Base-by-base conservation (phyloP, 2,329 filamentous ascomycete species). In the Periconia sp. region DNA sequence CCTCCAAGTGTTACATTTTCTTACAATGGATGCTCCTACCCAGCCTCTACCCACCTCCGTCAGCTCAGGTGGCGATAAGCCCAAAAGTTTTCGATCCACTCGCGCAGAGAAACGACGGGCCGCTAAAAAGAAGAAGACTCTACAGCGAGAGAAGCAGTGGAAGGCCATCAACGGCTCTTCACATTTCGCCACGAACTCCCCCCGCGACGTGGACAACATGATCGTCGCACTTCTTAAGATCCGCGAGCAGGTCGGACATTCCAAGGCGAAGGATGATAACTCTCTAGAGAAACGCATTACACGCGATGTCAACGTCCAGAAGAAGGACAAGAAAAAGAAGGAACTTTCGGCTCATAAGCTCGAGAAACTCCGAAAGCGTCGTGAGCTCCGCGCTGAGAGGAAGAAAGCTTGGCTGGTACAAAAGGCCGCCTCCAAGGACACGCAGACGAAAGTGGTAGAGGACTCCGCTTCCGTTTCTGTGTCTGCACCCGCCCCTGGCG, bases 321-420 rank as follows among this genome's bases (percentile, higher is more conserved):
- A 21, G 29, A 28, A 43, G 17, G 40, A 42, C 3, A 11, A 16
- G 17, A 37, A 36, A 25, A 46, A 46, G 28, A 46, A 46, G 28
- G 40, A 40, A 5, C 34, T 46, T 5, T 40, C 40, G 22, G 15
- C n/a, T 3, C 29, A 34, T 15, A 47, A 50, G 25, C 21, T 48
- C n/a, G 34, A 48, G 31, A 48, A 48, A 38, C 40, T 48, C 15
- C 33, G 43, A 34, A 48, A 51, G 25, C 30, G 37, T n/a, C 38
- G 32, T 5, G 40, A 43, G 22, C 18, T 38, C 23, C 21, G 40
- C 4, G 39, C 33, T 10, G 36, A 43, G n/a, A 39, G 16, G 23
- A 43, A 43, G 33, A 32, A 29, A 15, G 40, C 21, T 12, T 51
- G 35, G 30, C 6, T 34, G 12, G 40, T 33, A 5, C 44, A 47